Percentiles rank a stretch among this genome's conserved stretches.
phyloP scores from a whole-genome alignment of 108 stramenopile genomes.

The Schizochytrium sp. region DNA sequence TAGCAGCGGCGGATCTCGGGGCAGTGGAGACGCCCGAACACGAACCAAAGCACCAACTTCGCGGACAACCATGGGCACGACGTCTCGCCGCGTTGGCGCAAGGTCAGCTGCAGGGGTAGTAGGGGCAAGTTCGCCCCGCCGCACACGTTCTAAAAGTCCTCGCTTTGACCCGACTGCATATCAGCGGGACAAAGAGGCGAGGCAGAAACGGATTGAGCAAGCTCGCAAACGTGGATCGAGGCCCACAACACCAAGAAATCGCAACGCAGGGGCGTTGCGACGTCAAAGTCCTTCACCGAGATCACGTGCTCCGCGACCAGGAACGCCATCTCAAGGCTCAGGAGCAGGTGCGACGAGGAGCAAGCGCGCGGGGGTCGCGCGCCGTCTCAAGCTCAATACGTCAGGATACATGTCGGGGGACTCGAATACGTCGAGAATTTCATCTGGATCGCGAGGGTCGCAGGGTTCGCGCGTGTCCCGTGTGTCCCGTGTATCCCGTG shows the following conservation, averaged over 20 bases:
- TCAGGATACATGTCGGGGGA: neutral
- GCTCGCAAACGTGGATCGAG: neutral
- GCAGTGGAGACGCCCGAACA: neutral
- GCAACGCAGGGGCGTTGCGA: neutral
- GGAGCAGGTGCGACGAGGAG: neutral
- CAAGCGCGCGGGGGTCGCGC: neutral
- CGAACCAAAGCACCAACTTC: too few species aligned
- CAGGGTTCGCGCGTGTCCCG: neutral
- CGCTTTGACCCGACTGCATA: conserved; percentile 24
- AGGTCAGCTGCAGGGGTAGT: neutral
- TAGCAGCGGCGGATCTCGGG: neutral
- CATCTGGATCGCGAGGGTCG: neutral
- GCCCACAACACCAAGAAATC: neutral
- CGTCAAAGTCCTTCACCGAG: neutral
- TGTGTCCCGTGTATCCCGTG: neutral
- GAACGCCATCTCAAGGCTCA: neutral
- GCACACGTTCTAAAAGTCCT: neutral
- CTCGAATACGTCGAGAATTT: neutral
- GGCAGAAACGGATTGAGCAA: neutral
- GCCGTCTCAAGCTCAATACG: neutral
- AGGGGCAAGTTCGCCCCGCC: neutral
- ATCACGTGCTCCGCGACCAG: neutral
- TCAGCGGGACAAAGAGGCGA: conserved; percentile 16
- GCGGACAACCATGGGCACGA: too few species aligned
- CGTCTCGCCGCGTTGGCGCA: neutral